Evolutionary conservation across 2,329 filamentous ascomycete species (phyloP).

Genomic region (Myotisia sp.): DNA sequence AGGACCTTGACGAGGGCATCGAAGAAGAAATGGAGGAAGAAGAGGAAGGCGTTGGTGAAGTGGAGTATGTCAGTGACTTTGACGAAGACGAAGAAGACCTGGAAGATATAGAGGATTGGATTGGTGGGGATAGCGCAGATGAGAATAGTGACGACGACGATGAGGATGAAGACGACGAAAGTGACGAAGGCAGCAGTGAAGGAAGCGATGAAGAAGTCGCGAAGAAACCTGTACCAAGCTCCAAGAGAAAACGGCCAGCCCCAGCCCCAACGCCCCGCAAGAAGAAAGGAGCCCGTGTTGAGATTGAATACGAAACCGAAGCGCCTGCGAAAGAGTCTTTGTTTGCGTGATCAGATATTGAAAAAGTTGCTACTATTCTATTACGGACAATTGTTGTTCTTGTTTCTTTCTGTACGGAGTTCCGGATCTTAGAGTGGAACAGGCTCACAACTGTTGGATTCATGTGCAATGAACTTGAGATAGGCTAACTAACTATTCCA

Average conservation of each 20-base stretch:
- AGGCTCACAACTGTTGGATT: no score
- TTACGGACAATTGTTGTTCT: background rate
- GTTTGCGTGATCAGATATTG: constrained; percentile 21
- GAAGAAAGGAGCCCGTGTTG: constrained; percentile 51
- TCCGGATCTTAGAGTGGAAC: constrained; percentile 2
- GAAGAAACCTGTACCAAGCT: constrained; percentile 29
- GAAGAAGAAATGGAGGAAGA: constrained; percentile 58
- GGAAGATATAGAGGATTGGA: constrained; percentile 94
- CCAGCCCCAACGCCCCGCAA: constrained; percentile 43
- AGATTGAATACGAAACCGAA: constrained; percentile 70
- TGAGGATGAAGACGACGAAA: constrained; percentile 45
- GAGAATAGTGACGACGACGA: constrained; percentile 37
- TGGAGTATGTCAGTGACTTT: constrained; percentile 88
- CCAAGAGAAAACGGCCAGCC: constrained; percentile 44
- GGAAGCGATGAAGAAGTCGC: constrained; percentile 39
- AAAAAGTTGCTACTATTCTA: constrained; percentile 3
- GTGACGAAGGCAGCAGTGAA: constrained; percentile 42
- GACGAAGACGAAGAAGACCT: constrained; percentile 63
- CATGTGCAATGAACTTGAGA: no score
- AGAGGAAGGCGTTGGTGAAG: constrained; percentile 57
- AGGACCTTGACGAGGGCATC: constrained; percentile 78
- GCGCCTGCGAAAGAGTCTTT: constrained; percentile 40
- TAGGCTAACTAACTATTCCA: no score
- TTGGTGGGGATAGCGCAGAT: constrained; percentile 53
- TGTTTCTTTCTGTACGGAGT: constrained; percentile 4